These are phyloP conservation scores for Erysimum cheiri DNA, from an alignment of 441 rosid genomes.

Conservation along the genomic window DNA sequence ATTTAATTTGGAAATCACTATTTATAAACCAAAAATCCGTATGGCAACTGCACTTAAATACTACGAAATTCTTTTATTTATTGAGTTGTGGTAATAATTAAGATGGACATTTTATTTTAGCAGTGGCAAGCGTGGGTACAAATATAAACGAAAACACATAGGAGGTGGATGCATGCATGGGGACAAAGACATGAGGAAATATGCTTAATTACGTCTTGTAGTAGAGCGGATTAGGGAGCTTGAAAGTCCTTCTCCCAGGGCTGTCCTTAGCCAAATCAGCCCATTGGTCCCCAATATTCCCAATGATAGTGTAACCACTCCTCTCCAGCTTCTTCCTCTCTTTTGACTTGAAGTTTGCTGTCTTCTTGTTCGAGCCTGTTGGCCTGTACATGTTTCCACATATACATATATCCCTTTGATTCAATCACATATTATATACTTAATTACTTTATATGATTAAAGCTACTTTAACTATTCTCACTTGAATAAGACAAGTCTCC, in stretches of 20 bases:
- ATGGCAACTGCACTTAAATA: no score
- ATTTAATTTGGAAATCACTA: no score
- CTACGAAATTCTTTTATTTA: no score
- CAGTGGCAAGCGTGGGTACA: not conserved
- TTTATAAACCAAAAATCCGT: no score
- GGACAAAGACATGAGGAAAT: not conserved
- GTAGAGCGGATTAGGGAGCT: slow-evolving; percentile 69
- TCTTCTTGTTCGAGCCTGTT: slow-evolving; percentile 47
- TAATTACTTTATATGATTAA: slow-evolving; percentile 3
- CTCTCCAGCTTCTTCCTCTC: slow-evolving; percentile 56
- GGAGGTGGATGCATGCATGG: slow-evolving; percentile 5
- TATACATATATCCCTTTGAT: not conserved
- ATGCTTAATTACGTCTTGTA: slow-evolving; percentile 36
- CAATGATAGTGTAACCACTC: slow-evolving; percentile 62
- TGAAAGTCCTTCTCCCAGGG: slow-evolving; percentile 62
- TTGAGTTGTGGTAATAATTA: no score
- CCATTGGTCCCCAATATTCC: slow-evolving; percentile 86
- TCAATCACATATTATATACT: not conserved
- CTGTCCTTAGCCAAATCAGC: slow-evolving; percentile 57
- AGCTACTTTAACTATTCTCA: slow-evolving; percentile 31
- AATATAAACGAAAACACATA: not conserved
- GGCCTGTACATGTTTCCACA: slow-evolving; percentile 53
- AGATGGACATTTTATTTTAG: no score
- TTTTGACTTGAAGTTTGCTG: slow-evolving; percentile 48
- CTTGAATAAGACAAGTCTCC: slow-evolving; percentile 64